Conservation (phyloP, 768 basidiomycete species). For the Leucocoprinus birnbaumii region DNA sequence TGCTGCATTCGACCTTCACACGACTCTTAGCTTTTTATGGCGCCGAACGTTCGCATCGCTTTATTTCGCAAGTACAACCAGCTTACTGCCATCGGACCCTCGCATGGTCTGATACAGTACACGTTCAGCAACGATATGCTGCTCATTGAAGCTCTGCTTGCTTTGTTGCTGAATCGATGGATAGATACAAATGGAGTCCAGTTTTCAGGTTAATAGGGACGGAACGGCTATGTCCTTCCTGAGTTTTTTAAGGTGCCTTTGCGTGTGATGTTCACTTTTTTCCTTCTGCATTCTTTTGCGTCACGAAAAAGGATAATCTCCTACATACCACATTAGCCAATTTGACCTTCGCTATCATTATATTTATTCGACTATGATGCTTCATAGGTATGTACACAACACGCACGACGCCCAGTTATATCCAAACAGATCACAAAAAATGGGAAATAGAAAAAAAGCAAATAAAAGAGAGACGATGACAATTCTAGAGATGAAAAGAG, state of each 20-base stretch:
- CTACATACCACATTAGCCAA: too few species aligned
- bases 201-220: conserved; percentile 14
- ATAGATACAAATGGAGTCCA: conserved; percentile 56
- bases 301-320: too few species aligned
- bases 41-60: conserved; percentile 50
- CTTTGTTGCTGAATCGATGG: conserved; percentile 75
- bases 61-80: conserved; percentile 52
- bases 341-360: background rate
- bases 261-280: too few species aligned
- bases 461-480: conserved; percentile 15
- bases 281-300: conserved; percentile 13
- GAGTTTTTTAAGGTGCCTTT: background rate
- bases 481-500: conserved; percentile 11
- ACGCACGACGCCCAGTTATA: conserved; percentile 10
- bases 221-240: background rate
- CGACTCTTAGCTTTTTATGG: conserved; percentile 40
- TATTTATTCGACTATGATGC: background rate
- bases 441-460: background rate
- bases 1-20: background rate
- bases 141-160: conserved; percentile 59
- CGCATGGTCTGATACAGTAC: conserved; percentile 63
- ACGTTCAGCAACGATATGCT: conserved; percentile 58
- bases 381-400: conserved; percentile 3
- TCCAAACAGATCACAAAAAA: background rate
- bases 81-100: conserved; percentile 57